Base-by-base conservation (phyloP, 805 yeast species). In the Torulaspora quercuum region DNA sequence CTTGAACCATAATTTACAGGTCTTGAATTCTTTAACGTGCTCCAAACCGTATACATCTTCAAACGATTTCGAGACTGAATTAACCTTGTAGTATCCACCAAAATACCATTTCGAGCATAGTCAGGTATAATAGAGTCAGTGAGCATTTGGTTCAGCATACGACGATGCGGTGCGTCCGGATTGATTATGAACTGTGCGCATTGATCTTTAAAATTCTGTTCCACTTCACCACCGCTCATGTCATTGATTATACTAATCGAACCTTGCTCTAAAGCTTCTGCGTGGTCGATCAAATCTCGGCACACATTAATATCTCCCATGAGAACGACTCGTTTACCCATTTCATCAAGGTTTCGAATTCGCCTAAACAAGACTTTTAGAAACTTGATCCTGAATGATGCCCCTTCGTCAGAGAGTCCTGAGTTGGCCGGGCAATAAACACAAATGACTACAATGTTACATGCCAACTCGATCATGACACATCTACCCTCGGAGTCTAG, bases 401-500 rank as follows among this genome's bases (percentile, higher is more conserved):
- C 83, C 9, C 78, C 95, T 18, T 76, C 81, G 16, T 75, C 82
- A 0, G 87, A 75, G 1, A 72, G 75, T 59, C 69, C 68, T 0
- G 97, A 85, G 55, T 87, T 86, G 1, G 97, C 97, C 0, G 97
- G 97, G 55, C 97, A 90, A 53, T 90, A 90, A 4, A 81, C 70
- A 0, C 80, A 68, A 29, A 84, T 73, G 0, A 84, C 57, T 3
- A 84, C 84, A 1, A 77, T 52, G 35, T 77, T 73, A 44, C 68
- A 71, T 1, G 79, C 75, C 15, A 89, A 53, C 52, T 92, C 97
- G 0, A 89, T 61, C 4, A 85, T 70, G 2, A 88, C 71, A 41
- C 85, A 75, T 28, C 98, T 67, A 1, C 97, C 97, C 57, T 92
- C 92, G n/a, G 73, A 54, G 54, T 90, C 98, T 0, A 92, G 49